Conservation (phyloP, 768 basidiomycete genomes). For the Tephrocybe sp. region DNA sequence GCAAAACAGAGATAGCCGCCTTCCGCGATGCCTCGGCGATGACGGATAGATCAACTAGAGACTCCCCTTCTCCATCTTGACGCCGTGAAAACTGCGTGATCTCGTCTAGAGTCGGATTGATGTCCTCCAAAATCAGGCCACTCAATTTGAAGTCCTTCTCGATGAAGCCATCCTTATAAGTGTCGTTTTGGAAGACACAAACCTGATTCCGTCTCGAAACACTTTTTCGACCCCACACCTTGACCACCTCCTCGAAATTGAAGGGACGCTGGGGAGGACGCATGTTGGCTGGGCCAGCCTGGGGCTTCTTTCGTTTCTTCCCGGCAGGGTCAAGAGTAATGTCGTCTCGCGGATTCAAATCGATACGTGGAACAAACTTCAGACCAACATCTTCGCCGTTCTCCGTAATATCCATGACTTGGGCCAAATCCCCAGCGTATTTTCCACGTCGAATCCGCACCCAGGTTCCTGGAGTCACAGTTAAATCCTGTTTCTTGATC, state of each 20-base stretch:
- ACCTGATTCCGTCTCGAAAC: constrained; percentile 73
- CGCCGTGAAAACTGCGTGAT: constrained; percentile 86
- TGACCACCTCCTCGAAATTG: constrained; percentile 89
- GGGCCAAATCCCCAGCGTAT: constrained; percentile 92
- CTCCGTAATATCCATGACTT: constrained; percentile 92
- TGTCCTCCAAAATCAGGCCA: constrained; percentile 78
- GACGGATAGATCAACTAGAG: constrained; percentile 80
- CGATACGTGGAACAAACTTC: constrained; percentile 96
- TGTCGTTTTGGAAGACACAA: constrained; percentile 90
- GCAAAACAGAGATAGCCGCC: constrained; percentile 89
- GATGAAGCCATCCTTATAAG: constrained; percentile 92
- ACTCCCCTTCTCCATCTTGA: constrained; percentile 69
- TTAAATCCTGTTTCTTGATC: constrained; percentile 92
- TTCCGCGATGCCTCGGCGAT: constrained; percentile 93
- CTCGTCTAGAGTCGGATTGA: constrained; percentile 95
- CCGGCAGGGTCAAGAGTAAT: constrained; percentile 57
- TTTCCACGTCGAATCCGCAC: constrained; percentile 93
- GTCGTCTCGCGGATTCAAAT: constrained; percentile 89
- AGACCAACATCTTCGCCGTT: constrained; percentile 91
- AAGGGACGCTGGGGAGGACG: constrained; percentile 92
- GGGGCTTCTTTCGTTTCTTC: constrained; percentile 72
- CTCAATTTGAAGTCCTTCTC: constrained; percentile 93
- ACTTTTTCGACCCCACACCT: constrained; percentile 77
- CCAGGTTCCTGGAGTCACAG: constrained; percentile 87
- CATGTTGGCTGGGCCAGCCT: constrained; percentile 49